Conservation (phyloP, 2,329 filamentous ascomycete species). For the Venturia effusa region DNA sequence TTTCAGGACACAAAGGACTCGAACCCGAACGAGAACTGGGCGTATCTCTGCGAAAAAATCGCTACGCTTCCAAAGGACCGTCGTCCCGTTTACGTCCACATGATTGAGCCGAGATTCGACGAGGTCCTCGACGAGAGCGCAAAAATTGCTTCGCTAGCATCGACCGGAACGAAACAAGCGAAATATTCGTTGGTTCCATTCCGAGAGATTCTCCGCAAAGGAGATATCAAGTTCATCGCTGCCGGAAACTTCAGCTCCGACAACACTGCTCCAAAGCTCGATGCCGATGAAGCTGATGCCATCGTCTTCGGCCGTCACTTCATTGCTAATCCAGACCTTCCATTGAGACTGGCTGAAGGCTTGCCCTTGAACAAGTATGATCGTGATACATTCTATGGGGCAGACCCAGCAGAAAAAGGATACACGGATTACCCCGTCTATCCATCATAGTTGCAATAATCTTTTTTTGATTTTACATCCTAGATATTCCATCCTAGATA, state of each 20-base stretch:
- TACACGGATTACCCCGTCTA: slow-evolving; percentile 32
- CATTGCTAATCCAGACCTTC: slow-evolving; percentile 39
- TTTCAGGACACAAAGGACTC: slow-evolving; percentile 42
- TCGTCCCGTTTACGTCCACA: slow-evolving; percentile 42
- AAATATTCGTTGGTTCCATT: not conserved
- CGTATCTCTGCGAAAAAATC: slow-evolving; percentile 37
- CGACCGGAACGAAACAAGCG: not conserved
- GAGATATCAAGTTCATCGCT: not conserved
- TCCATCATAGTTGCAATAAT: not conserved
- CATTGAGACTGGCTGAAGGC: slow-evolving; percentile 32
- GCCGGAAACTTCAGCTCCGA: slow-evolving; percentile 4
- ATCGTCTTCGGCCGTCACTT: slow-evolving; percentile 40
- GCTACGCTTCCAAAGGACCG: slow-evolving; percentile 30
- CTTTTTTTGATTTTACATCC: not conserved
- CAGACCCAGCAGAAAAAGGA: slow-evolving; percentile 25
- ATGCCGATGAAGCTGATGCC: slow-evolving; percentile 34
- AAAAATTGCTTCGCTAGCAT: slow-evolving; percentile 17
- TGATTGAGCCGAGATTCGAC: slow-evolving; percentile 46
- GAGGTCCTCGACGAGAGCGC: slow-evolving; percentile 34
- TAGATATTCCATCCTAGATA: too few relatives aligned
- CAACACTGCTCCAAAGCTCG: slow-evolving; percentile 20
- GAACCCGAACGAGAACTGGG: slow-evolving; percentile 44
- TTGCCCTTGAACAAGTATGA: slow-evolving; percentile 34
- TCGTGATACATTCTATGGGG: slow-evolving; percentile 34
- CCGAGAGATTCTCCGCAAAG: slow-evolving; percentile 1